Conservation (phyloP, 2,329 filamentous ascomycete species). For the Cladophialophora bantiana region DNA sequence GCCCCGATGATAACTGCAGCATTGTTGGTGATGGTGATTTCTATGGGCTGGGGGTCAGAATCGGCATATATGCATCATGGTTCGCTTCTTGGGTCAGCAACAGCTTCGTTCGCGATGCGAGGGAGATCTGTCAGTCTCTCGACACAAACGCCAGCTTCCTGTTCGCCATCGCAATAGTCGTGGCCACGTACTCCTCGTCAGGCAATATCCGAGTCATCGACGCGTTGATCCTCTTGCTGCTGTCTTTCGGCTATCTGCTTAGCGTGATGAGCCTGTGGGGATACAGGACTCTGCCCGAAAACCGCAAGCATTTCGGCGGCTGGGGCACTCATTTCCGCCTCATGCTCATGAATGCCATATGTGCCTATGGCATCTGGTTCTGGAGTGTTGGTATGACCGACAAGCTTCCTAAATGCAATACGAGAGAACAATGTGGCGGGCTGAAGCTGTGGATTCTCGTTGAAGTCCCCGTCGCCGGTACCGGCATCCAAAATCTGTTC, state of each 20-base stretch:
- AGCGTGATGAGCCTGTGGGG: slow-evolving; percentile 28
- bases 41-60: slow-evolving; percentile 36
- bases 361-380: slow-evolving; percentile 14
- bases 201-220: slow-evolving; percentile 25
- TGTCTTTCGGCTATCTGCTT: slow-evolving; percentile 24
- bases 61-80: slow-evolving; percentile 38
- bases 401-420: slow-evolving; percentile 3
- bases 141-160: slow-evolving; percentile 32
- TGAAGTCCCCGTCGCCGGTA: not conserved
- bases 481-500: not conserved
- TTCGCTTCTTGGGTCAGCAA: slow-evolving; percentile 34
- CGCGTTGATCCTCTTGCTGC: slow-evolving; percentile 21
- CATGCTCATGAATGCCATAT: slow-evolving; percentile 9
- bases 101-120: slow-evolving; percentile 16
- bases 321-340: slow-evolving; percentile 29
- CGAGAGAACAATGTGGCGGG: slow-evolving; percentile 7
- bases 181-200: slow-evolving; percentile 8
- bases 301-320: slow-evolving; percentile 26
- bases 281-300: slow-evolving; percentile 16
- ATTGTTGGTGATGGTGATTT: slow-evolving; percentile 28
- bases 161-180: slow-evolving; percentile 17
- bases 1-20: not conserved
- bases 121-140: slow-evolving; percentile 17
- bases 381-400: slow-evolving; percentile 3
- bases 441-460: slow-evolving; percentile 14